phyloP scores from a whole-genome alignment of 2,329 filamentous ascomycete genomes.

The Fusarium multiceps region DNA sequence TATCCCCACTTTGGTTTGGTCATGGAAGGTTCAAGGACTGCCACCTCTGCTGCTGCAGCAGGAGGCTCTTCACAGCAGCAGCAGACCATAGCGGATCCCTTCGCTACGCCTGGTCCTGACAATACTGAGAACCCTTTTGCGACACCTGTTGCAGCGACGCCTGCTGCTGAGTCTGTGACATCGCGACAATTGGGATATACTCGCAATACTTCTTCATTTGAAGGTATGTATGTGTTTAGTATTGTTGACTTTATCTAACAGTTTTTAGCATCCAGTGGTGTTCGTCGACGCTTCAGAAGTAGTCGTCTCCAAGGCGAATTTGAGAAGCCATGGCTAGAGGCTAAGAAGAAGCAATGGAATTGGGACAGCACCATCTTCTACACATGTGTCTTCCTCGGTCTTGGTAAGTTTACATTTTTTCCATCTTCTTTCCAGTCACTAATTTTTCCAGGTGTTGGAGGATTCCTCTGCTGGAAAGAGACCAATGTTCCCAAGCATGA shows the following conservation, averaged over 20 bases:
- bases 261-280: not conserved
- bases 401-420: constrained; percentile 19
- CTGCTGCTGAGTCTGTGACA: constrained; percentile 30
- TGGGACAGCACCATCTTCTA: constrained; percentile 47
- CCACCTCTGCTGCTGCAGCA: constrained; percentile 19
- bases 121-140: constrained; percentile 37
- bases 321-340: constrained; percentile 44
- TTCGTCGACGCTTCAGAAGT: constrained; percentile 49
- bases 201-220: constrained; percentile 28
- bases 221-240: not conserved
- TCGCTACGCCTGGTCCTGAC: constrained; percentile 29
- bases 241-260: not conserved
- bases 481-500: constrained; percentile 35
- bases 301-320: constrained; percentile 42
- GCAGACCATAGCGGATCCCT: constrained; percentile 13
- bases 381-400: constrained; percentile 34
- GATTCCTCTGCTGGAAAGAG: constrained; percentile 38
- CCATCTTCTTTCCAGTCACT: not conserved
- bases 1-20: constrained; percentile 8
- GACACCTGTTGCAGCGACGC: constrained; percentile 37
- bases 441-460: constrained; percentile 26
- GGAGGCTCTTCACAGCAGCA: constrained; percentile 17
- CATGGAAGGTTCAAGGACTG: constrained; percentile 37
- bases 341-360: constrained; percentile 39
- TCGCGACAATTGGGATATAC: constrained; percentile 25